Conservation (phyloP, 148 eudicot species). For the Rhododendron ferrugineum region DNA sequence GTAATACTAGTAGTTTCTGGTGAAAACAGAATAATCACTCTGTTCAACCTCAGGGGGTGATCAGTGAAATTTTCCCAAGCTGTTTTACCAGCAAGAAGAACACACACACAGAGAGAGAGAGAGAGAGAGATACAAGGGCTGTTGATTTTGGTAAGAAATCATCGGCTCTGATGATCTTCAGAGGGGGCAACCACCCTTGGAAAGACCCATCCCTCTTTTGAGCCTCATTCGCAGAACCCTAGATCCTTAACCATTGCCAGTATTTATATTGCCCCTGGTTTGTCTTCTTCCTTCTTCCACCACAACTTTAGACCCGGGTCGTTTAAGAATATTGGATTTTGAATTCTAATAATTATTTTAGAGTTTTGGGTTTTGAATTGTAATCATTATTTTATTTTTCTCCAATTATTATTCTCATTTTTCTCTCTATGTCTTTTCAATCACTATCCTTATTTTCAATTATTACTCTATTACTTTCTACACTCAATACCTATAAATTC, state of each 20-base stretch:
- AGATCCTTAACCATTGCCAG: not conserved
- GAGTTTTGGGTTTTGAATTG: no score
- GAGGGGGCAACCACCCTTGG: not conserved
- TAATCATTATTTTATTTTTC: no score
- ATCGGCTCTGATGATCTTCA: not conserved
- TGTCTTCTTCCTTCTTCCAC: not conserved
- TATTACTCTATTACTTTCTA: no score
- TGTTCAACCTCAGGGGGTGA: not conserved
- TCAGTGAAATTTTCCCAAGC: not conserved
- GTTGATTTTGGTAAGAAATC: not conserved
- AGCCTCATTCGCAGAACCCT: not conserved
- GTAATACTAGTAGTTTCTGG: not conserved
- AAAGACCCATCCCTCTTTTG: not conserved
- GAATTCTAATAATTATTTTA: no score
- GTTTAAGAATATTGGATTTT: no score
- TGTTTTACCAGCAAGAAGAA: not conserved
- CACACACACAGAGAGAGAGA: not conserved
- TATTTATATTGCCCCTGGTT: not conserved
- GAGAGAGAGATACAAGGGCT: not conserved
- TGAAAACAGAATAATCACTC: not conserved
- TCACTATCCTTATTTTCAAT: no score
- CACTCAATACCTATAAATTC: no score
- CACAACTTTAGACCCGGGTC: no score
- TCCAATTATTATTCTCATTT: fast-evolving
- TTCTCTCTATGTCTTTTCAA: no score